Evolutionary conservation across 2,329 filamentous ascomycete species (phyloP), one percentile per base, ranked within the genome.

Genomic region (Cladophialophora immunda): DNA sequence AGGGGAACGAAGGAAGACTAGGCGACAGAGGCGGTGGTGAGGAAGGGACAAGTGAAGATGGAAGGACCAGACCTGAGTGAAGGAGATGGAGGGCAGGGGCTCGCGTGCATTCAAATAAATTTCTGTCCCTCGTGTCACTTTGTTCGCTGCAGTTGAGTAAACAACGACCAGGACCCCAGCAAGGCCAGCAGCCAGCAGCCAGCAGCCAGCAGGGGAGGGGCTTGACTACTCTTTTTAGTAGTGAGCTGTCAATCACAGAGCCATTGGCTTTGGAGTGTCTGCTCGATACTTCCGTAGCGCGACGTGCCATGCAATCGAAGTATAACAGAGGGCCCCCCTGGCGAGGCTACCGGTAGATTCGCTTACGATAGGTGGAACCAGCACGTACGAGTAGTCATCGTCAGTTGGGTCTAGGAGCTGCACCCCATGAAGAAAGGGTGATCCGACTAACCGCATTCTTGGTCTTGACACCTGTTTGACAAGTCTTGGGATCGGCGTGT

Each of bases 51-150:
- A 47, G 27, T 22, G 34, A 17, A 30, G 38, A 34, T 59, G 38
- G 57, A 50, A 59, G 45, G 57, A 59, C 19, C 45, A 15, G 45
- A 50, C 9, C 45, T 8, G 45, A 5, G 45, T 27, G 17, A 27
- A 50, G 19, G 45, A 5, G 7, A 25, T 7, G 7, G 45, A 47
- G 25, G 38, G 27, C 15, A 38, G 57, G 57, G 57, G 13, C 25
- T 29, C 57, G 34, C 5, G 57, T 19, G 34, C 19, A 19, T 58
- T 59, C 22, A 59, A 59, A 59, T 59, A 59, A n/a, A 38, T 50
- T 50, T 25, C 38, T n/a, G 25, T 50, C 17, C 25, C 4, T 59
- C 57, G 57, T 50, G 38, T 59, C 38, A 47, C 57, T 15, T 45
- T 53, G 32, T 5, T 50, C 57, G 30, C 38, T 50, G 57, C 57